Conservation (phyloP, 768 basidiomycete genomes). For the Mycena sanguinolenta region DNA sequence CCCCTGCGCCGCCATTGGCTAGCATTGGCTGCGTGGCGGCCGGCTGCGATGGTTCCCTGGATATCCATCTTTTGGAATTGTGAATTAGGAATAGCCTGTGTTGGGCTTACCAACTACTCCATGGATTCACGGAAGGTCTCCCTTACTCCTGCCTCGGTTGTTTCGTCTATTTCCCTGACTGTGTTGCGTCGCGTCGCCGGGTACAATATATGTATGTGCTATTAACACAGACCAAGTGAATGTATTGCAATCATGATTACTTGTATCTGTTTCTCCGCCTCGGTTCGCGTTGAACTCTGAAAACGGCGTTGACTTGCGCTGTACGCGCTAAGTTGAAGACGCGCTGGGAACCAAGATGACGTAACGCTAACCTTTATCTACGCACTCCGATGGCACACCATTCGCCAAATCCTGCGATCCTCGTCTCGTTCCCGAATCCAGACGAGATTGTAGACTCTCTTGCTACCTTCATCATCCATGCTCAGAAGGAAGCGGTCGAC, state of each 20-base stretch:
- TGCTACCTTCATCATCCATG: constrained; percentile 86
- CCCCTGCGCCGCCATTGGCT: neutral
- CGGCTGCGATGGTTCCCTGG: neutral
- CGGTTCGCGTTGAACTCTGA: too few relatives aligned
- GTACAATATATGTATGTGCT: too few relatives aligned
- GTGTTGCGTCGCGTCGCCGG: too few relatives aligned
- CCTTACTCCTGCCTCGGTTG: too few relatives aligned
- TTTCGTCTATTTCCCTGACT: too few relatives aligned
- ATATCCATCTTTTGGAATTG: neutral
- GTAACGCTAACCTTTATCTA: neutral
- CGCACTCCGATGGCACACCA: constrained; percentile 52
- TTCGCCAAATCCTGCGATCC: constrained; percentile 74
- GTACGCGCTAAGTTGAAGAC: neutral
- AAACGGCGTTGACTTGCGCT: too few relatives aligned
- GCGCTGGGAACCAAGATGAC: neutral
- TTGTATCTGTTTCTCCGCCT: too few relatives aligned
- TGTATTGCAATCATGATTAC: too few relatives aligned
- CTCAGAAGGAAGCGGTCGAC: constrained; percentile 89
- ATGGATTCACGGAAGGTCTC: too few relatives aligned
- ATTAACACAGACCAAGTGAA: too few relatives aligned
- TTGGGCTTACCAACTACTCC: too few relatives aligned
- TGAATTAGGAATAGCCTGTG: neutral
- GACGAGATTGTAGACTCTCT: constrained; percentile 74
- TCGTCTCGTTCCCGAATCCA: constrained; percentile 76
- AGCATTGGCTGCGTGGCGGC: neutral